These are phyloP conservation scores for Cyberlindnera mississippiensis DNA, from an alignment of 805 yeast species.

Conservation along the genomic window DNA sequence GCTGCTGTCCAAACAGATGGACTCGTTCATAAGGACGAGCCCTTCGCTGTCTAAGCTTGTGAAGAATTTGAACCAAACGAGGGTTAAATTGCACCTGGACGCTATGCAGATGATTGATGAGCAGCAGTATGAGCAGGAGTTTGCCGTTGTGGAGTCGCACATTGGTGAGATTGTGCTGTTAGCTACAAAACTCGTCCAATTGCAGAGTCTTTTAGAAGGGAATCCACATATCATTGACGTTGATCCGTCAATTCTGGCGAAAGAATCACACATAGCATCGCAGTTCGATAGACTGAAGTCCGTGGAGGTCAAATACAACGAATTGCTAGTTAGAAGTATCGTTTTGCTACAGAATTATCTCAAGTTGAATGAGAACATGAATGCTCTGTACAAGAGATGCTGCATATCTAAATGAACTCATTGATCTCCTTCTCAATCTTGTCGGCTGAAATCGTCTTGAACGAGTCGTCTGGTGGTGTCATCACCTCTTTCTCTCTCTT, in stretches of 20 bases:
- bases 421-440: slow-evolving; percentile 14
- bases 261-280: background rate
- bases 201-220: background rate
- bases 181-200: background rate
- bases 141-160: slow-evolving; percentile 7
- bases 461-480: background rate
- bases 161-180: slow-evolving; percentile 4
- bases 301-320: slow-evolving; percentile 22
- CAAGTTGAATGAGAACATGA: slow-evolving; percentile 20
- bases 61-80: slow-evolving; percentile 7
- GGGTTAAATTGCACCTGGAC: slow-evolving; percentile 11
- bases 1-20: slow-evolving; percentile 6
- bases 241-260: background rate
- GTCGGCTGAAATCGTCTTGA: background rate
- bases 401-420: slow-evolving; percentile 13
- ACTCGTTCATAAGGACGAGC: slow-evolving; percentile 1
- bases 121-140: slow-evolving; percentile 2
- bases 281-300: slow-evolving; percentile 9
- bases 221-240: background rate
- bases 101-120: background rate
- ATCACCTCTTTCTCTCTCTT: background rate
- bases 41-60: slow-evolving; percentile 8
- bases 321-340: slow-evolving; percentile 21
- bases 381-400: slow-evolving; percentile 7
- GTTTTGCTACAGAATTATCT: slow-evolving; percentile 23